Base-by-base conservation (phyloP, 1,284 basidiomycete species). In the Anthracocystis panici-leucophaei region DNA sequence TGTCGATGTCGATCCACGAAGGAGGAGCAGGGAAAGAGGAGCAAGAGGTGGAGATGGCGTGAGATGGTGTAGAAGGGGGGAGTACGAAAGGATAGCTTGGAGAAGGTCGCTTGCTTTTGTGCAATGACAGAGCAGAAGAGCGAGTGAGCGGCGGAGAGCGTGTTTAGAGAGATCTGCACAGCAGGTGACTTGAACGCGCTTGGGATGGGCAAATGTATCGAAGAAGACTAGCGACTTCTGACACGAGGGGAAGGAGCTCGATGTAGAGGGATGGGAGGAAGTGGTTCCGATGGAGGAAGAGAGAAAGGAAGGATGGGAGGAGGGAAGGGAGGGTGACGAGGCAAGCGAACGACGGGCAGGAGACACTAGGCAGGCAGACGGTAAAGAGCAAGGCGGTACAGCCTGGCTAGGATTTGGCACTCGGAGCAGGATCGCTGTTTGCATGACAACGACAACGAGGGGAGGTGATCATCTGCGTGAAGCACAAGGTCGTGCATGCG, bases 181-280 rank as follows among this genome's bases (percentile, higher is more conserved):
- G 61, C 57, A 60, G 61, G 60, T 51, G 41, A 23, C 20, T 51
- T 42, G 33, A 23, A 35, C n/a, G n/a, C 45, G 35, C 7, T 21
- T 25, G 44, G 25, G 12, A n/a, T 35, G 64, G 25, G 53, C 25
- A 21, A 56, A 42, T 55, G 64, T 72, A 63, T 66, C 69, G 46
- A 65, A 68, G 65, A 60, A 63, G 71, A 74, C 71, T 65, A 62
- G 71, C 65, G 65, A 74, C 62, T 65, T 57, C n/a, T 54, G 71
- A 64, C 54, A 65, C 61, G 23, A 21, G 33, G 29, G 12, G 27
- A 45, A 9, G 23, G 41, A 21, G 40, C 49, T 49, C 53, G 56
- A 62, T 62, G 33, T 33, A 40, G 40, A 35, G 25, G 31, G 21
- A 25, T 25, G 42, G 14, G 16, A 25, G 55, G 44, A 54, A 57